phyloP scores from a whole-genome alignment of 768 basidiomycete species.

The Rhizopogon vesiculosus region DNA sequence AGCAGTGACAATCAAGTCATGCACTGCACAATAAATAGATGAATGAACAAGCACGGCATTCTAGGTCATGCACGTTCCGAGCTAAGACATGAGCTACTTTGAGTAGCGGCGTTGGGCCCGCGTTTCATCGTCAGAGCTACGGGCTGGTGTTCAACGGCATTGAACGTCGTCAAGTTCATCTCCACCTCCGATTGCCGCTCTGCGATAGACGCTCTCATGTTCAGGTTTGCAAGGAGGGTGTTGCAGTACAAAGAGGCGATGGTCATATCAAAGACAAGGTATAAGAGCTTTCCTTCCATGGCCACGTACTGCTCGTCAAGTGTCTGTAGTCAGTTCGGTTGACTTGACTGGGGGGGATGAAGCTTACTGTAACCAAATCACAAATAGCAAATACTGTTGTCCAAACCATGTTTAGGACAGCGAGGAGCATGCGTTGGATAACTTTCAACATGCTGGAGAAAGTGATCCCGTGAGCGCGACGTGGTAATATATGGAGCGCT shows the following conservation, averaged over 20 bases:
- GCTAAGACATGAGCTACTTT: background rate
- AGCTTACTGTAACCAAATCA: background rate
- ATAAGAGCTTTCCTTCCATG: too few species aligned
- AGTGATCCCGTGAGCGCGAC: background rate
- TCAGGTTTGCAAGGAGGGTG: conserved; percentile 16
- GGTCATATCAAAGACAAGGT: conserved; percentile 8
- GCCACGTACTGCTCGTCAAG: background rate
- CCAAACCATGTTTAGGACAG: background rate
- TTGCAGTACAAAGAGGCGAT: conserved; percentile 14
- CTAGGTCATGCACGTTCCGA: background rate
- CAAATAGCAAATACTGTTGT: background rate
- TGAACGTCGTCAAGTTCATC: background rate
- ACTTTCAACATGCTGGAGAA: background rate
- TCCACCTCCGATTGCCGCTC: background rate
- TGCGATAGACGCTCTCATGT: conserved; percentile 2
- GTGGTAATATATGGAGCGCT: background rate
- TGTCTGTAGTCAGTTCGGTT: background rate
- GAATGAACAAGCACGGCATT: background rate
- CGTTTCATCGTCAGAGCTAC: background rate
- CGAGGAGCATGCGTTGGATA: background rate
- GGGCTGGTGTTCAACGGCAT: background rate
- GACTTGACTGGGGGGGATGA: background rate
- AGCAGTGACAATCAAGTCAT: too few species aligned
- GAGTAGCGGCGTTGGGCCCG: background rate
- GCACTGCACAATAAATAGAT: background rate